phyloP scores from a whole-genome alignment of 2,329 filamentous ascomycete genomes.

The Colletotrichum sansevieriae region DNA sequence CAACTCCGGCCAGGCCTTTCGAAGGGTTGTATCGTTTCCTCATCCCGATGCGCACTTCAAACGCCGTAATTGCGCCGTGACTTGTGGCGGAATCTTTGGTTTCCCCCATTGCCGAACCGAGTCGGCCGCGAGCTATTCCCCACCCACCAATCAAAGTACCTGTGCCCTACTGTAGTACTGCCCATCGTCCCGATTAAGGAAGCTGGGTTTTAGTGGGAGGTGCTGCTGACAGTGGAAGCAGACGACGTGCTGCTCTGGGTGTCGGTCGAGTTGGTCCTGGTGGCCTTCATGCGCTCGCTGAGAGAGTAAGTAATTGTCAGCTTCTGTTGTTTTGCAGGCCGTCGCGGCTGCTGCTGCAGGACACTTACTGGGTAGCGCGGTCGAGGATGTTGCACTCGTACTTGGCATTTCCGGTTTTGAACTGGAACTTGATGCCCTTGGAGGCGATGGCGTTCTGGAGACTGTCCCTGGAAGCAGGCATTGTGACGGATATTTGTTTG shows the following conservation, averaged over 20 bases:
- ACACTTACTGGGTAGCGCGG: conserved; percentile 58
- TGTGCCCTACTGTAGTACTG: background rate
- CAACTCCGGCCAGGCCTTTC: background rate
- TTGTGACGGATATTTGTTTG: conserved; percentile 1
- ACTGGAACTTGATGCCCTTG: conserved; percentile 59
- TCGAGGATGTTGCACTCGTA: conserved; percentile 60
- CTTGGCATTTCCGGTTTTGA: conserved; percentile 57
- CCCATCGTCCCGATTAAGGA: background rate
- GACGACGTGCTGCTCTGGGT: conserved; percentile 48
- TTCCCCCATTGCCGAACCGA: background rate
- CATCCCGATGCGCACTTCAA: conserved; percentile 4
- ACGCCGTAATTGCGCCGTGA: conserved; percentile 27
- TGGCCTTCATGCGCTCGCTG: conserved; percentile 57
- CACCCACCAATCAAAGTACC: background rate
- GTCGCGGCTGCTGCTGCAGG: background rate
- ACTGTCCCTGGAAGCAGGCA: conserved; percentile 34
- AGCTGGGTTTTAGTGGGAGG: conserved; percentile 12
- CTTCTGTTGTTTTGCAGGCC: conserved; percentile 1
- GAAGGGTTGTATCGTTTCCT: conserved; percentile 3
- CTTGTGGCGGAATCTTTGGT: background rate
- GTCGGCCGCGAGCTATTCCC: background rate
- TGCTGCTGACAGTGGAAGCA: conserved; percentile 46
- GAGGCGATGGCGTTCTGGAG: conserved; percentile 27
- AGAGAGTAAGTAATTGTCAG: conserved; percentile 35
- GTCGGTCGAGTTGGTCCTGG: conserved; percentile 52